phyloP scores from a whole-genome alignment of 768 basidiomycete species.

The Tulasnella sp. region DNA sequence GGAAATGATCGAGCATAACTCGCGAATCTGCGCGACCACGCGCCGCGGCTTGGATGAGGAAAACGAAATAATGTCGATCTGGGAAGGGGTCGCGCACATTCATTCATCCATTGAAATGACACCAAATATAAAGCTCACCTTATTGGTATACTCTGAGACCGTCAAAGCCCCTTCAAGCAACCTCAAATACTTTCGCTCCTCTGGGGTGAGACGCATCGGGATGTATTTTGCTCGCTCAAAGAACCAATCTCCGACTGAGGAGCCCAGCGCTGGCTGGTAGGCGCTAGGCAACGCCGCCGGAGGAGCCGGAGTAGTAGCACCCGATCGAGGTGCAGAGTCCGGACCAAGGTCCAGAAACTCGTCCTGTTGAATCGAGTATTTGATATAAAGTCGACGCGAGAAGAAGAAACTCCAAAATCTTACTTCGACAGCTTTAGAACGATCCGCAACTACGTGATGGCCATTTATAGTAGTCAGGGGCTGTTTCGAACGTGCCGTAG shows the following conservation, averaged over 20 bases:
- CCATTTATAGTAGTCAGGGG: slow-evolving; percentile 25
- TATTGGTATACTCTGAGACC: slow-evolving; percentile 77
- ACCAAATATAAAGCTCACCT: slow-evolving; percentile 27
- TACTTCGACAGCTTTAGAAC: background rate
- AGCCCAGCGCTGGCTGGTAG: slow-evolving; percentile 43
- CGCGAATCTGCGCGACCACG: slow-evolving; percentile 78
- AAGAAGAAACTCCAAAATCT: background rate
- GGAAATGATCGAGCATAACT: slow-evolving; percentile 81
- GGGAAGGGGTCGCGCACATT: slow-evolving; percentile 27
- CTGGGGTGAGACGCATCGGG: slow-evolving; percentile 63
- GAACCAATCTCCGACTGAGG: slow-evolving; percentile 75
- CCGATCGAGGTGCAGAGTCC: background rate
- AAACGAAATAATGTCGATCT: slow-evolving; percentile 65
- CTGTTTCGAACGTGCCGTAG: background rate
- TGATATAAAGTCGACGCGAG: slow-evolving; percentile 22
- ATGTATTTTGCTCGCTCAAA: slow-evolving; percentile 74
- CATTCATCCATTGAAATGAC: background rate
- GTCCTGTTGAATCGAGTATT: slow-evolving; percentile 23
- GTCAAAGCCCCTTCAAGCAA: slow-evolving; percentile 76
- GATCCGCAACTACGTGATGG: slow-evolving; percentile 18
- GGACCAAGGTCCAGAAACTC: background rate
- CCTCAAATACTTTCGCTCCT: slow-evolving; percentile 76
- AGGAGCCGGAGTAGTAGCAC: background rate
- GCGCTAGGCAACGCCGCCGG: slow-evolving; percentile 37
- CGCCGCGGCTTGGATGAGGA: slow-evolving; percentile 77